phyloP scores from a whole-genome alignment of 805 yeast genomes.

The Saccharomyces paradoxus region DNA sequence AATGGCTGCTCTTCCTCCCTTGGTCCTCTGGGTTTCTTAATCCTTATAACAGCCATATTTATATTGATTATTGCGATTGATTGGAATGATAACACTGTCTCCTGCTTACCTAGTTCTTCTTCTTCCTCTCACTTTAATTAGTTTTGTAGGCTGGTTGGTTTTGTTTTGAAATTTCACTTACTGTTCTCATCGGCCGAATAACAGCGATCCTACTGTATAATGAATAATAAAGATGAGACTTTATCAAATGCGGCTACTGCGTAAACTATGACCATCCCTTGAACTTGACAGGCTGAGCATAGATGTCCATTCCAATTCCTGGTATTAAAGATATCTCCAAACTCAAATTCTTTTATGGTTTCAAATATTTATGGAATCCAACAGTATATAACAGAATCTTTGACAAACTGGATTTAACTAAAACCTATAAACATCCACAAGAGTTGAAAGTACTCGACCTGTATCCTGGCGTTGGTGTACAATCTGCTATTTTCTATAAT shows the following conservation, averaged over 20 bases:
- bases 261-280: neutral
- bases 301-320: constrained; percentile 10
- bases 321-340: constrained; percentile 7
- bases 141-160: neutral
- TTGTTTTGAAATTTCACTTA: neutral
- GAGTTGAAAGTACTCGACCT: constrained; percentile 48
- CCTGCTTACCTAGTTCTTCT: neutral
- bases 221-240: neutral
- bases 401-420: constrained; percentile 38
- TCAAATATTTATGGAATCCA: constrained; percentile 18
- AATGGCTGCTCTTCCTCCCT: constrained; percentile 2
- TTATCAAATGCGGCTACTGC: neutral
- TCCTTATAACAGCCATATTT: constrained; percentile 24
- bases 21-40: constrained; percentile 21
- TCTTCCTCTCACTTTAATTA: neutral
- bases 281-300: neutral
- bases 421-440: constrained; percentile 28
- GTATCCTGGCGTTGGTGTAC: constrained; percentile 51
- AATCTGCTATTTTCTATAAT: constrained; percentile 55
- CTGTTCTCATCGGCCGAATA: neutral
- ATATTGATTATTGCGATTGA: neutral
- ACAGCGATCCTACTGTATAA: neutral
- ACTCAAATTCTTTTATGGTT: constrained; percentile 19
- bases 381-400: constrained; percentile 31
- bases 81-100: neutral